Evolutionary conservation across 2,329 filamentous ascomycete species (phyloP), one percentile per base, ranked within the genome.

Genomic region (Anthostomella pinea): DNA sequence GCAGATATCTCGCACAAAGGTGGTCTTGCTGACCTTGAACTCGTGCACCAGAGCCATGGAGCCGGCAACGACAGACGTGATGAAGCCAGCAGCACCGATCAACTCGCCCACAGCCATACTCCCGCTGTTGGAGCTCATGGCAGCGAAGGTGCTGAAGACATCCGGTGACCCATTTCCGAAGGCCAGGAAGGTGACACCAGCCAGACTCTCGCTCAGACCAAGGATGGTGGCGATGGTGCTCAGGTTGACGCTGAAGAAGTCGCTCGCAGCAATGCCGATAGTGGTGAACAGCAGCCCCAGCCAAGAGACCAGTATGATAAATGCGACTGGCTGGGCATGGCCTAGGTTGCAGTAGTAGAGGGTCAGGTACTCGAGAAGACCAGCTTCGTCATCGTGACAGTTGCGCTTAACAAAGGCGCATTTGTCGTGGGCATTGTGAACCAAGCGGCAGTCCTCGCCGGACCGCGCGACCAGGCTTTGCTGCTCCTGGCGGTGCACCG

Each of bases 151-250:
- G 49, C 90, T 96, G 64, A 98, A 98, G 29, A 98, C 90, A 64
- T 98, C 93, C 2, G 93, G 93, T 44, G 91, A 97, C 34, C 93
- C 93, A 69, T 98, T 98, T 48, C 93, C 93, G 64, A 98, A 94
- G 7, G 93, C 93, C 34, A 98, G 69, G 55, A 98, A 95, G 1
- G 93, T 98, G 18, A 98, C 94, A 22, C 93, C 93, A 0, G 93
- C 89, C 64, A 98, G 75, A 61, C 88, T 97, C 68, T 98, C 90
- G 62, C 90, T 96, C 70, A 98, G 83, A 14, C 91, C 90, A 18
- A 97, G 73, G 34, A 96, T 80, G 38, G 76, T 83, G 15, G 93
- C 83, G 52, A 98, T 93, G 9, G 93, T 97, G 63, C 87, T 93
- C 21, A 98, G 75, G 58, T 98, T 95, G 66, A 97, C 81, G 65